These are phyloP conservation scores for Starmerella geochares DNA, from an alignment of 805 yeast species.

Conservation along the genomic window DNA sequence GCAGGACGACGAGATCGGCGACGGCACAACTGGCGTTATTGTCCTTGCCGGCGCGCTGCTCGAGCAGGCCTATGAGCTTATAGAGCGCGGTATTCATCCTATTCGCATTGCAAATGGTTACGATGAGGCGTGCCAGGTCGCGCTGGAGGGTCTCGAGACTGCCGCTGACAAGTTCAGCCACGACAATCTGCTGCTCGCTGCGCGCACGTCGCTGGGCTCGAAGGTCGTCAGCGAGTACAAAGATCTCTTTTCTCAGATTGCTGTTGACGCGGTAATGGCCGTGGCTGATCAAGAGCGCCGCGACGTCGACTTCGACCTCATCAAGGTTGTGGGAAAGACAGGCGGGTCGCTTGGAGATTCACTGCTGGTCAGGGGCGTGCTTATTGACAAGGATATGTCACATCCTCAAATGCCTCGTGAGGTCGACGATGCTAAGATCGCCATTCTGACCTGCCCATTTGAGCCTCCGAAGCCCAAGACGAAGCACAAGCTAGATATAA, in stretches of 20 bases:
- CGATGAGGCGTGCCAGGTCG: conserved; percentile 92
- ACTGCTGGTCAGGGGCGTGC: conserved; percentile 75
- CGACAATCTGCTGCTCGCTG: conserved; percentile 66
- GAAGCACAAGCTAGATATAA: conserved; percentile 88
- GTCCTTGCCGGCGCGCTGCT: conserved; percentile 88
- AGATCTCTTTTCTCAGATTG: conserved; percentile 90
- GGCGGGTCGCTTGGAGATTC: conserved; percentile 92
- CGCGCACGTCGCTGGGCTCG: conserved; percentile 88
- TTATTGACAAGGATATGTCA: conserved; percentile 90
- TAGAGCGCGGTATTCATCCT: conserved; percentile 96
- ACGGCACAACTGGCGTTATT: conserved; percentile 98
- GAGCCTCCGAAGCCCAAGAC: conserved; percentile 99
- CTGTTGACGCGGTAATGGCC: conserved; percentile 86
- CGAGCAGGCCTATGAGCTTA: conserved; percentile 87
- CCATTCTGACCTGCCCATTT: conserved; percentile 94
- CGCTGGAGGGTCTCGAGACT: conserved; percentile 62
- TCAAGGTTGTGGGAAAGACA: conserved; percentile 88
- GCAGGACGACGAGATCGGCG: conserved; percentile 97
- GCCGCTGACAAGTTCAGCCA: conserved; percentile 55
- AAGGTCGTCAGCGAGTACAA: conserved; percentile 91
- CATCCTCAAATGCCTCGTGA: conserved; percentile 96
- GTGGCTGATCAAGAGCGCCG: conserved; percentile 87
- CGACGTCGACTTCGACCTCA: conserved; percentile 94
- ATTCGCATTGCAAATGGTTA: conserved; percentile 94
- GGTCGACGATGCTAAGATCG: conserved; percentile 71